These are phyloP conservation scores for Saccharomyces mikatae DNA, from an alignment of 805 yeast genomes.

Conservation along the genomic window DNA sequence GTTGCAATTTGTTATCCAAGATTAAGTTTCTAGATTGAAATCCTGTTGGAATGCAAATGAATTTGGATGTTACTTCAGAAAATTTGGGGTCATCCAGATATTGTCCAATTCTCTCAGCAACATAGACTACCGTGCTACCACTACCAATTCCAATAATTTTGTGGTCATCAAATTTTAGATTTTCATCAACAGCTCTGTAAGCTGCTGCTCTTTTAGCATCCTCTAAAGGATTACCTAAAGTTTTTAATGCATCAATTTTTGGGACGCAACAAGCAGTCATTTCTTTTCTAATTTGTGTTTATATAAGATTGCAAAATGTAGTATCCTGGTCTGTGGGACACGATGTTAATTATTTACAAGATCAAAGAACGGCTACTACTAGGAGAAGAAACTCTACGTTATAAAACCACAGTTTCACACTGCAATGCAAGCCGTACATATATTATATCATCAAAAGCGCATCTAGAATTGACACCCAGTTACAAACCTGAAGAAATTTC, in stretches of 20 bases:
- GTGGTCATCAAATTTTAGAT: slow-evolving; percentile 44
- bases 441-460: background rate
- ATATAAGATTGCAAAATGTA: background rate
- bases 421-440: background rate
- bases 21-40: slow-evolving; percentile 88
- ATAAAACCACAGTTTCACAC: background rate
- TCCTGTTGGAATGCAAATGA: slow-evolving; percentile 90
- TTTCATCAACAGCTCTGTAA: slow-evolving; percentile 81
- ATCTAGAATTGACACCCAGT: background rate
- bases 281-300: background rate
- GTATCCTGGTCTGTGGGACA: background rate
- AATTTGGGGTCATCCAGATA: slow-evolving; percentile 36
- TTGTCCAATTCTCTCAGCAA: slow-evolving; percentile 82
- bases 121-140: slow-evolving; percentile 95
- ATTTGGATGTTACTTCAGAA: slow-evolving; percentile 27
- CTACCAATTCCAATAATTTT: slow-evolving; percentile 89
- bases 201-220: slow-evolving; percentile 87
- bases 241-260: slow-evolving; percentile 19
- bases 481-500: background rate
- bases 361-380: background rate
- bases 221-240: slow-evolving; percentile 46
- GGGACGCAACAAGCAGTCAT: slow-evolving; percentile 3
- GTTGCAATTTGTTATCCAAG: slow-evolving; percentile 64
- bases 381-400: background rate
- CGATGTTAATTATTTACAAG: background rate